Evolutionary conservation across 2,329 filamentous ascomycete species (phyloP).

Genomic region (Elsinoe necatrix): DNA sequence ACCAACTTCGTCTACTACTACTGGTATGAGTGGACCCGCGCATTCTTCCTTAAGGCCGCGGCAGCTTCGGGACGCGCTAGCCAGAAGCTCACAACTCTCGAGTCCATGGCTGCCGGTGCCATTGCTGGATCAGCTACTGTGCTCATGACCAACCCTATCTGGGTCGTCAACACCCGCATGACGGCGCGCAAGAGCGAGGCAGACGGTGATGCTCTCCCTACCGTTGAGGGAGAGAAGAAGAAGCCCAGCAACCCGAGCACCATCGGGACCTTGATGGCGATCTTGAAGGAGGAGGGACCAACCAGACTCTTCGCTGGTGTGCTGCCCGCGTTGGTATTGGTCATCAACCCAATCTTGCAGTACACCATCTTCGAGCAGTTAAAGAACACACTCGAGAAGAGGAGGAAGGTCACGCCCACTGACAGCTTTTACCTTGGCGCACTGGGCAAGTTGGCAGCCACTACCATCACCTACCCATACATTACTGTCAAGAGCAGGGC

Average conservation of each 20-base stretch:
- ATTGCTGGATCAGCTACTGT: slow-evolving; percentile 91
- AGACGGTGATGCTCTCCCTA: slow-evolving; percentile 30
- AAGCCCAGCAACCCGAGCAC: slow-evolving; percentile 58
- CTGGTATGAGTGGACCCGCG: slow-evolving; percentile 95
- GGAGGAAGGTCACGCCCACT: slow-evolving; percentile 67
- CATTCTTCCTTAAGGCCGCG: slow-evolving; percentile 42
- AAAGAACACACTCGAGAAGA: slow-evolving; percentile 80
- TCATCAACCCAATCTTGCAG: slow-evolving; percentile 96
- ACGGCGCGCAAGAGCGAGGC: slow-evolving; percentile 69
- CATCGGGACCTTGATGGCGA: slow-evolving; percentile 67
- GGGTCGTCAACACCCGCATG: slow-evolving; percentile 98
- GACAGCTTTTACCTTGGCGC: slow-evolving; percentile 89
- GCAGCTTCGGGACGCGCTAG: slow-evolving; percentile 14
- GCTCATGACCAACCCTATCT: slow-evolving; percentile 95
- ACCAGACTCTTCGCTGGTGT: slow-evolving; percentile 84
- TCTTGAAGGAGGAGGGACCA: slow-evolving; percentile 77
- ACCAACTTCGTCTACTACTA: slow-evolving; percentile 99
- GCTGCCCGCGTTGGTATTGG: slow-evolving; percentile 81
- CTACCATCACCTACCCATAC: slow-evolving; percentile 91
- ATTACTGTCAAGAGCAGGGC: slow-evolving; percentile 98
- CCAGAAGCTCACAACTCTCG: slow-evolving; percentile 68
- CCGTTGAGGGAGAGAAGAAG: slow-evolving; percentile 35
- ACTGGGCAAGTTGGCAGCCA: slow-evolving; percentile 88
- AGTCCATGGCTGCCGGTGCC: slow-evolving; percentile 92
- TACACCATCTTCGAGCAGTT: slow-evolving; percentile 98